These are phyloP conservation scores for Mangifera indica DNA, from an alignment of 345 rosid species.

Conservation along the genomic window DNA sequence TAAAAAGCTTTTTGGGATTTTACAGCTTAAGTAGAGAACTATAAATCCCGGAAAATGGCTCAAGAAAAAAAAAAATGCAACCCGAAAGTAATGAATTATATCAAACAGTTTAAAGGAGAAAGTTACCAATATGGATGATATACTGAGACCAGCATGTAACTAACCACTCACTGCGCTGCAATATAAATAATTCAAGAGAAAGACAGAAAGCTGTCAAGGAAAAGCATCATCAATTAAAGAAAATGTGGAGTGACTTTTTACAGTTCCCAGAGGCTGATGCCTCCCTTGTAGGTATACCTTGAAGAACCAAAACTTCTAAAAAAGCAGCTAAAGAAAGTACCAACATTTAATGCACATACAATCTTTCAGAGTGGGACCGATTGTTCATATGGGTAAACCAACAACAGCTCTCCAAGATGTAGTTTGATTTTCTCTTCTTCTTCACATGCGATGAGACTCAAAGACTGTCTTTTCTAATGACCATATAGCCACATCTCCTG, in stretches of 20 bases:
- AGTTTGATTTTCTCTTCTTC: slow-evolving; percentile 8
- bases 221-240: slow-evolving; percentile 17
- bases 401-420: slow-evolving; percentile 11
- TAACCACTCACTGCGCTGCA: background rate
- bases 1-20: background rate
- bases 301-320: slow-evolving; percentile 14
- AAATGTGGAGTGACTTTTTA: slow-evolving; percentile 7
- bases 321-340: slow-evolving; percentile 11
- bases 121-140: slow-evolving; percentile 12
- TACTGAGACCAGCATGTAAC: background rate
- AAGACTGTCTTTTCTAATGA: background rate
- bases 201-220: slow-evolving; percentile 3
- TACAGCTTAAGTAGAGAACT: background rate
- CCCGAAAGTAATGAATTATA: slow-evolving; percentile 3
- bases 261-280: slow-evolving; percentile 17
- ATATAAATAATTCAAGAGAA: background rate
- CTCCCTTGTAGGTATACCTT: slow-evolving; percentile 17
- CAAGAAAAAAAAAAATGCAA: slow-evolving; percentile 3
- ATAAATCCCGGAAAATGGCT: background rate
- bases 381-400: slow-evolving; percentile 7
- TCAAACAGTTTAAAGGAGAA: slow-evolving; percentile 3
- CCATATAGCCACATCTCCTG: slow-evolving; percentile 3
- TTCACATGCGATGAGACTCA: background rate
- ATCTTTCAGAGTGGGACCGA: slow-evolving; percentile 14
- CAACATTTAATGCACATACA: slow-evolving; percentile 16